Evolutionary conservation across 2,329 filamentous ascomycete genomes (phyloP).

Genomic region (Pseudonectria foliicola): DNA sequence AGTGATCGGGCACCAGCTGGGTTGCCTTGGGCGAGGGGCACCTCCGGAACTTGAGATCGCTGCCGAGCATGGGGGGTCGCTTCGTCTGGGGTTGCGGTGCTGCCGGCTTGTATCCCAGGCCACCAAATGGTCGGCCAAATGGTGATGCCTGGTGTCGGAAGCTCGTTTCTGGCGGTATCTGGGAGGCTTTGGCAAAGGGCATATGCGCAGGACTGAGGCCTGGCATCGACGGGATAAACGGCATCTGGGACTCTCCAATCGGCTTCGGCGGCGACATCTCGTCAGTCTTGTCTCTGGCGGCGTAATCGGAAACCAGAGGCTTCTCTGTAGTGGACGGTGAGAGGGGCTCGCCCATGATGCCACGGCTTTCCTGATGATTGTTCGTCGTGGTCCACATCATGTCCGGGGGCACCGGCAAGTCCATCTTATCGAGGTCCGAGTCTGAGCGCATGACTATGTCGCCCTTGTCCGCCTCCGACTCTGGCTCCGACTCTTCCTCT

Average conservation of each 20-base stretch:
- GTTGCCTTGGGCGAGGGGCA: constrained; percentile 80
- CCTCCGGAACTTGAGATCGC: constrained; percentile 70
- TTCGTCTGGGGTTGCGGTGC: constrained; percentile 35
- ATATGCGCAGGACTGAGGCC: constrained; percentile 13
- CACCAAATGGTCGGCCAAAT: constrained; percentile 39
- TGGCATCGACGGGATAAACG: constrained; percentile 16
- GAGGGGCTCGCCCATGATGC: constrained; percentile 20
- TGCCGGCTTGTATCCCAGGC: constrained; percentile 28
- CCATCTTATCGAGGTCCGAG: constrained; percentile 38
- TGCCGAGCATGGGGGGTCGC: constrained; percentile 80
- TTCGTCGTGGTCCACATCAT: constrained; percentile 35
- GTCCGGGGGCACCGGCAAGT: constrained; percentile 32
- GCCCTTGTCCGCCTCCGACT: constrained; percentile 5
- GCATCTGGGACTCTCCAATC: constrained; percentile 20
- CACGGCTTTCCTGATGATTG: constrained; percentile 16
- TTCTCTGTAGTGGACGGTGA: constrained; percentile 19
- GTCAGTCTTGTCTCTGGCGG: constrained; percentile 12
- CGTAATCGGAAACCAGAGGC: constrained; percentile 13
- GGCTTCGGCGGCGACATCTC: constrained; percentile 12
- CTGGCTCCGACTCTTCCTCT: constrained; percentile 14
- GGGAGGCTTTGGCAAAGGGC: constrained; percentile 21
- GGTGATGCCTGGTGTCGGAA: constrained; percentile 31
- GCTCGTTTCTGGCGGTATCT: constrained; percentile 34
- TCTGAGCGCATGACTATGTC: constrained; percentile 29
- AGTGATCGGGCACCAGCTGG: constrained; percentile 73